Evolutionary conservation across 805 yeast genomes (phyloP), one percentile per base, ranked within the genome.

Genomic region (Metschnikowia santaceciliae): DNA sequence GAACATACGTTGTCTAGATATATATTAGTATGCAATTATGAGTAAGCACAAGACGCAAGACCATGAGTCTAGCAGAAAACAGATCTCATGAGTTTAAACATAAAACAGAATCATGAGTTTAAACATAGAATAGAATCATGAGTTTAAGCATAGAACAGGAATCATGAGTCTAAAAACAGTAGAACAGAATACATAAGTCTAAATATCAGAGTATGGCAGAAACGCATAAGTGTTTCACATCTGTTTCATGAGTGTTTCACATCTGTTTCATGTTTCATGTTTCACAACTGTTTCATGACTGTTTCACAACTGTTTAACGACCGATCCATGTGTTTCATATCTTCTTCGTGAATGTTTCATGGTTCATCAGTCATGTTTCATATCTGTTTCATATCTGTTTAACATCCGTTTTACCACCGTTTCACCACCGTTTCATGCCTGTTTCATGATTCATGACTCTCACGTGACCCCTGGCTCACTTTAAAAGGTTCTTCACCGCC

Each of bases 401-500:
- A n/a, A 32, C 34, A 23, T 7, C 6, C 6, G 26, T 23, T 23
- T 7, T 2, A 22, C 7, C 23, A 20, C 23, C 7, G 23, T 22
- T 22, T 32, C 35, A 14, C 3, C 23, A 22, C 11, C 3, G 35
- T 32, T 32, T 14, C n/a, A 33, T 33, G 8, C 6, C 26, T 23
- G 15, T 33, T 32, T 5, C 34, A 13, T 14, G 34, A 6, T 26
- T 10, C 30, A 26, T 26, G 30, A 26, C 30, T 3, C 23, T 22
- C 23, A 26, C 30, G 30, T 26, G 30, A 26, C 30, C 11, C 11
- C 4, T 8, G 11, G 17, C 13, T 42, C 39, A 54, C 64, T 71
- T 75, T 63, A 68, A 74, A 61, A 67, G 73, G 53, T 61, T 58
- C 56, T 68, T 62, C 57, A 77, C 65, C 26, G 79, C 68, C 43